phyloP scores from a whole-genome alignment of 2,329 filamentous ascomycete species.

The Emergomyces pasteurianus region DNA sequence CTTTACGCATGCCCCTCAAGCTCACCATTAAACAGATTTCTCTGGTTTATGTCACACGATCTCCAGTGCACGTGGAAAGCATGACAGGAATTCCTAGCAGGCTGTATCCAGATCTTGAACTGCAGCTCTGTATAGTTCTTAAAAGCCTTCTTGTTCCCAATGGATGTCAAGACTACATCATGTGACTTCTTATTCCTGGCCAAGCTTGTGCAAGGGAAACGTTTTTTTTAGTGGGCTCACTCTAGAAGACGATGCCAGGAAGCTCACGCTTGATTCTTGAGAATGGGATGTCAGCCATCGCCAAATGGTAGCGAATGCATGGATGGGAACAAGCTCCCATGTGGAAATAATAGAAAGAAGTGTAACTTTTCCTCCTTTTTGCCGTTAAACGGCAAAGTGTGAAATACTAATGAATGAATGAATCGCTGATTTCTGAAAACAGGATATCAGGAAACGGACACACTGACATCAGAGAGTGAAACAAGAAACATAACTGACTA shows the following conservation, averaged over 20 bases:
- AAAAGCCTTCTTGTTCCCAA: too few species aligned
- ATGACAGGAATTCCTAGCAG: not conserved
- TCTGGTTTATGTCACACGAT: not conserved
- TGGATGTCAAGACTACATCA: too few species aligned
- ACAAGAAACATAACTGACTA: not conserved
- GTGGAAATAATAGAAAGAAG: not conserved
- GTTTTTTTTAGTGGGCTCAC: not conserved
- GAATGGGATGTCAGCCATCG: too few species aligned
- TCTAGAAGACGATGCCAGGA: not conserved
- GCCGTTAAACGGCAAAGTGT: not conserved
- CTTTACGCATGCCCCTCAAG: too few species aligned
- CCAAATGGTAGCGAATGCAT: not conserved
- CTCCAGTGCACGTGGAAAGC: not conserved
- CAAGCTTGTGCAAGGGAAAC: not conserved
- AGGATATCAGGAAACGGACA: not conserved
- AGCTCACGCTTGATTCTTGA: too few species aligned
- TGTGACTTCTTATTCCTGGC: too few species aligned
- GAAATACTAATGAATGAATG: not conserved
- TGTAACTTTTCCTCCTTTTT: not conserved
- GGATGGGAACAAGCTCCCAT: not conserved
- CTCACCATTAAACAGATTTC: not conserved
- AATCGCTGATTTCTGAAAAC: not conserved
- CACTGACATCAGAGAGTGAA: not conserved
- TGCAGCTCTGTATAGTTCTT: too few species aligned
- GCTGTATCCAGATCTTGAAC: not conserved